A percentile compares a stretch with the other conserved stretches of the same genome.
Conservation (phyloP, 306 rosid species). For the Lathyrus aphaca region DNA sequence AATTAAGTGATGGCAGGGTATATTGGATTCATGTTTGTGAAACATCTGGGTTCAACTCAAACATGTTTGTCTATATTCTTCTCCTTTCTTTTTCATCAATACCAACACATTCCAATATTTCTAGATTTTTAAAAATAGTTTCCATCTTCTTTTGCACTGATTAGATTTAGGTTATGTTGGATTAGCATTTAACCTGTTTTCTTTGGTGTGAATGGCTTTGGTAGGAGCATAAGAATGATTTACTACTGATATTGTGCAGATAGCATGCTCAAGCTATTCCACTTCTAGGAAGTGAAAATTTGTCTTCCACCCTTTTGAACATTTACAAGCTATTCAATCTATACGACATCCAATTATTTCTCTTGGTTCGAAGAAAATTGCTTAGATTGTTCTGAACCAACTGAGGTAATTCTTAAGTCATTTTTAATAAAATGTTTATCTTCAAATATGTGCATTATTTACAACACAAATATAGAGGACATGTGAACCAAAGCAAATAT, state of each 20-base stretch:
- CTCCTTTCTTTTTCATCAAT: not conserved
- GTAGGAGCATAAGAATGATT: constrained; percentile 81
- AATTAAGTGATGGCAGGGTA: too few species aligned
- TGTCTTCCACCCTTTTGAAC: constrained; percentile 86
- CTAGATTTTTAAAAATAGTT: constrained; percentile 18
- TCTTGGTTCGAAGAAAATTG: constrained; percentile 60
- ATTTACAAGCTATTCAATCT: constrained; percentile 80
- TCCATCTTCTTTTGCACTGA: constrained; percentile 33
- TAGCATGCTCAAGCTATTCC: constrained; percentile 80
- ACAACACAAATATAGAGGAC: too few species aligned
- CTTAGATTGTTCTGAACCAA: constrained; percentile 47
- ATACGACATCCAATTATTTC: constrained; percentile 62
- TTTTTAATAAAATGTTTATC: constrained; percentile 25
- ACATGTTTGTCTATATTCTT: constrained; percentile 45
- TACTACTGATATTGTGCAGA: constrained; percentile 83
- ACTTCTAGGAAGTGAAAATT: constrained; percentile 63
- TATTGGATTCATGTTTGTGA: too few species aligned
- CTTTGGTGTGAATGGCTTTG: constrained; percentile 40
- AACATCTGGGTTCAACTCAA: constrained; percentile 70
- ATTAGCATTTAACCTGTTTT: constrained; percentile 37
- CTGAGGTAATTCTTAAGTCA: constrained; percentile 61
- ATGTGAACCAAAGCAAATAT: too few species aligned
- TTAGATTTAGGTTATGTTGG: constrained; percentile 37
- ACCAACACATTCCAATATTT: not conserved
- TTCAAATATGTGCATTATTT: constrained; percentile 29